These are phyloP conservation scores for Camillea tinctor DNA, from an alignment of 2,329 filamentous ascomycete genomes.

Conservation along the genomic window DNA sequence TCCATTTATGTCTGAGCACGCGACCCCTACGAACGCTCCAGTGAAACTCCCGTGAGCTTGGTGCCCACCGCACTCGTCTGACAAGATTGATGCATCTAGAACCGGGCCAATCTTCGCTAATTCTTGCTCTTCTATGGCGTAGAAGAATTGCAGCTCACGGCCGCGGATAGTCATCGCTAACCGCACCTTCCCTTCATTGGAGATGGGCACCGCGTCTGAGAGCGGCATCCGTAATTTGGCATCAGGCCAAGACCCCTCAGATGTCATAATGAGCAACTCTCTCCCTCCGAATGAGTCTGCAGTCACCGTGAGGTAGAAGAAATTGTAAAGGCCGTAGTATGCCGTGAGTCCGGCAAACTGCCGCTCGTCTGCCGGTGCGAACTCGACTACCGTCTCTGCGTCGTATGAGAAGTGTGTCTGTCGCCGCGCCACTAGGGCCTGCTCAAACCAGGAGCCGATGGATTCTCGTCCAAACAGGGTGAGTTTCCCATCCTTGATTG, in stretches of 20 bases:
- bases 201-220: slow-evolving; percentile 45
- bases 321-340: slow-evolving; percentile 65
- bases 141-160: slow-evolving; percentile 53
- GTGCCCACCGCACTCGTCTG: slow-evolving; percentile 63
- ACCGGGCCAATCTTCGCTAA: slow-evolving; percentile 52
- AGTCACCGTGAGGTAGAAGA: slow-evolving; percentile 62
- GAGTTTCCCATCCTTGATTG: slow-evolving; percentile 39
- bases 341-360: slow-evolving; percentile 60
- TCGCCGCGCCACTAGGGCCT: slow-evolving; percentile 53
- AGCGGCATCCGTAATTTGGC: slow-evolving; percentile 46
- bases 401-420: slow-evolving; percentile 61
- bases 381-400: slow-evolving; percentile 55
- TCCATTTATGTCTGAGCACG: slow-evolving; percentile 56
- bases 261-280: slow-evolving; percentile 56
- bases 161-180: slow-evolving; percentile 53
- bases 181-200: slow-evolving; percentile 53
- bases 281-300: slow-evolving; percentile 54
- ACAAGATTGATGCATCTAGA: slow-evolving; percentile 58
- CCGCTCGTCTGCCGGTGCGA: slow-evolving; percentile 55
- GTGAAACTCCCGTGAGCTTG: slow-evolving; percentile 62
- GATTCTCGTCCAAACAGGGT: slow-evolving; percentile 50
- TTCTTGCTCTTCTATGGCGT: slow-evolving; percentile 46
- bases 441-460: slow-evolving; percentile 59
- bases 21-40: slow-evolving; percentile 58
- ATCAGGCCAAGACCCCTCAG: slow-evolving; percentile 55